Evolutionary conservation across 129 eudicot species (phyloP), one percentile per base, ranked within the genome.

Genomic region (Saussurea involucrata): DNA sequence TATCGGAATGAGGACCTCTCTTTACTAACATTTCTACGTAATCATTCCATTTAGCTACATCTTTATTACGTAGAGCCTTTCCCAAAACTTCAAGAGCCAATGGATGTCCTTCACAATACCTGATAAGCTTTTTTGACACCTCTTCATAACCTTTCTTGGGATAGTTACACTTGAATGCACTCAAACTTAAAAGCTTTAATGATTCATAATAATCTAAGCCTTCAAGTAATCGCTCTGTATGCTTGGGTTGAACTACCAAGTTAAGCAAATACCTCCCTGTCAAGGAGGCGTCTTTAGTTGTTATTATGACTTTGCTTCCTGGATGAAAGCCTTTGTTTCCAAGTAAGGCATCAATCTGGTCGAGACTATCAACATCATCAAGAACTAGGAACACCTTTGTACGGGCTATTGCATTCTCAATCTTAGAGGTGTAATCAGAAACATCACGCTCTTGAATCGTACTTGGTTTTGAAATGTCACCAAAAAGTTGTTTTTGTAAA

Each of bases 271-370:
- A 44, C 25, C 37, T 44, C 42, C 71, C 32, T 11, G 70, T 49
- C 37, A 82, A 40, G 0, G 55, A 37, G 22, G 36, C 60, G 18
- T 75, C 31, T 44, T 73, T 57, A 22, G 87, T 80, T 0, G 87
- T 84, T 3, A 84, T 55, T 55, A 80, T 80, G 20, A 80, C 28
- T 80, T 76, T 84, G 68, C 87, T 71, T 63, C 82, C 84, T 2
- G 71, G 84, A 33, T 13, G 57, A 44, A 44, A 44, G 13, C 57
- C 57, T 44, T 44, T 44, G 4, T 13, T 44, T 44, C 57, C 57
- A 44, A 44, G 57, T 44, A 44, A 44, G 3, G 57, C 57, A 44
- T 12, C 57, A 6, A 44, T 12, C 0, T 44, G 57, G 5, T 44
- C 18, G 6, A 15, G 18, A 13, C 18, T 44, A 13, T 44, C 57